These are phyloP conservation scores for Moelleriella libera DNA, from an alignment of 2,329 filamentous ascomycete genomes.

Conservation along the genomic window DNA sequence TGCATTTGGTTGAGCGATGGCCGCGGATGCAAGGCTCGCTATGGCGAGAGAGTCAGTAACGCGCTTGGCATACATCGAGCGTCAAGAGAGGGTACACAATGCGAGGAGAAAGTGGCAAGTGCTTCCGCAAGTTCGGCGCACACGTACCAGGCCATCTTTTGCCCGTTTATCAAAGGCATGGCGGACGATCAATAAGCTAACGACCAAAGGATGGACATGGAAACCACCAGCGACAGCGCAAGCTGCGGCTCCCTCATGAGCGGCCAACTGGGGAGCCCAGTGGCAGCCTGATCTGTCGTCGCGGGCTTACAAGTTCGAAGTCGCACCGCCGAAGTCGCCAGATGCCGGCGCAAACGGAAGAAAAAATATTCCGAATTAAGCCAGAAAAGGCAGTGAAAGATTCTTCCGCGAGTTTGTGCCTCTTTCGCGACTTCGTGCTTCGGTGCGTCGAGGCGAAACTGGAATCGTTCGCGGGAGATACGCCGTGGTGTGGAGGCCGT, in stretches of 20 bases:
- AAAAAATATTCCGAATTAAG: too few relatives aligned
- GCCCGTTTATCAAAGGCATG: slow-evolving; percentile 57
- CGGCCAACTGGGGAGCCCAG: background rate
- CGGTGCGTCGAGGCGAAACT: too few relatives aligned
- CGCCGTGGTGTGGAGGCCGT: too few relatives aligned
- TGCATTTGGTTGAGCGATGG: slow-evolving; percentile 63
- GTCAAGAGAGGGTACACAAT: background rate
- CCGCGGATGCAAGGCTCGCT: slow-evolving; percentile 65
- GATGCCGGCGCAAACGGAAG: background rate
- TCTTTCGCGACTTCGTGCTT: too few relatives aligned
- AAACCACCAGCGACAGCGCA: background rate
- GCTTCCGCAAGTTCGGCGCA: background rate
- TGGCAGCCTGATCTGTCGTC: background rate
- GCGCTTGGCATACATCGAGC: background rate
- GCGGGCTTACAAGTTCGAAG: background rate
- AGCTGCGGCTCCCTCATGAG: background rate
- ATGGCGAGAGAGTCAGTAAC: slow-evolving; percentile 1
- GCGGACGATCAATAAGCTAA: slow-evolving; percentile 9
- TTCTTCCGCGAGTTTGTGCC: too few relatives aligned
- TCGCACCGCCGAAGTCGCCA: background rate
- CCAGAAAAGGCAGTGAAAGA: too few relatives aligned
- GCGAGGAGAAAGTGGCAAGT: too few relatives aligned
- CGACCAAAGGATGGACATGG: background rate
- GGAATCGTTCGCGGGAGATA: too few relatives aligned
- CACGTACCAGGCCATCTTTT: slow-evolving; percentile 62